phyloP scores from a whole-genome alignment of 768 basidiomycete species.

The Pleurotus giganteus region DNA sequence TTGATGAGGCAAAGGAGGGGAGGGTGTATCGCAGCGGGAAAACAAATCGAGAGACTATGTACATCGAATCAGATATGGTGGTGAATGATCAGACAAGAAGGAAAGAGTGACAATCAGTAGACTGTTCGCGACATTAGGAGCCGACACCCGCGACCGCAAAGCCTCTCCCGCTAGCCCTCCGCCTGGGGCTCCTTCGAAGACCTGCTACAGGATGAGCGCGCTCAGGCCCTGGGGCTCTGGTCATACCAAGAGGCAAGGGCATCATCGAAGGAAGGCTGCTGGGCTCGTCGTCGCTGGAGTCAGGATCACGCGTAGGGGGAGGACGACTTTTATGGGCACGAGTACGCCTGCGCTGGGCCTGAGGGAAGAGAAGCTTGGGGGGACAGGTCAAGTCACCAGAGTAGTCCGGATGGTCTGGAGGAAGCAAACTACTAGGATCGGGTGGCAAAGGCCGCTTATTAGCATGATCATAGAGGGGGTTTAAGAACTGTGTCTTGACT shows the following conservation, averaged over 20 bases:
- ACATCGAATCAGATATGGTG: not conserved
- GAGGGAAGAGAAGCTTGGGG: conserved; percentile 7
- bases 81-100: not conserved
- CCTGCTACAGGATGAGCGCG: not conserved
- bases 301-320: not conserved
- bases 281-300: conserved; percentile 5
- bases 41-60: not conserved
- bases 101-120: not conserved
- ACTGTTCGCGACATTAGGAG: not conserved
- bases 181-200: conserved; percentile 1
- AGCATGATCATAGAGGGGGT: conserved; percentile 6
- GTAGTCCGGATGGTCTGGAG: conserved; percentile 6
- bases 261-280: not conserved
- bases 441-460: conserved; percentile 1
- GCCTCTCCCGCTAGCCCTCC: not conserved
- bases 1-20: not conserved
- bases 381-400: conserved; percentile 6
- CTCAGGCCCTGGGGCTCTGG: not conserved
- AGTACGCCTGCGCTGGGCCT: not conserved
- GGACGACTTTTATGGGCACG: not conserved
- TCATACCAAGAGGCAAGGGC: not conserved
- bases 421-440: conserved; percentile 3
- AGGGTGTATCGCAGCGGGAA: not conserved
- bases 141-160: not conserved
- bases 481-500: conserved; percentile 1